phyloP scores from a whole-genome alignment of 176 grass and related monocot genomes.

The Raddia guianensis region DNA sequence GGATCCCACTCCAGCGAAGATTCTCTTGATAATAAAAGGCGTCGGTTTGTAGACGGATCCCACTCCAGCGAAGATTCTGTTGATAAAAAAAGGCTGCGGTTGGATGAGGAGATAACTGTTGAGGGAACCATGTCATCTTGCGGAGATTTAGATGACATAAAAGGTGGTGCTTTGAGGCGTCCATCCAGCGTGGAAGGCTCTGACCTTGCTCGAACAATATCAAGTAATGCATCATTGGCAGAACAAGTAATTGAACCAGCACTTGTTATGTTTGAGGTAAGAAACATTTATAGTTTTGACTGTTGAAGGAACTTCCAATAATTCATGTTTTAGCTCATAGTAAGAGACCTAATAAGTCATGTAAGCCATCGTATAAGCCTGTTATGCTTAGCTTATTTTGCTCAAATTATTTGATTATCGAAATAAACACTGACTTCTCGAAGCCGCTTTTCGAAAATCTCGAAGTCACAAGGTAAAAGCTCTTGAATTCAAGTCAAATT shows the following conservation, averaged over 20 bases:
- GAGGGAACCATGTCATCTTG: slow-evolving; percentile 71
- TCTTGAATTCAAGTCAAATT: no score
- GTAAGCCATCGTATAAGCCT: neutral
- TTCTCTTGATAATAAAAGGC: slow-evolving; percentile 81
- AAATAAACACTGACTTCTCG: no score
- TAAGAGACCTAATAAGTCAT: neutral
- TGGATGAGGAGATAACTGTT: slow-evolving; percentile 66
- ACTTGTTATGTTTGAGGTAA: slow-evolving; percentile 99
- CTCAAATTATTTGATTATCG: no score
- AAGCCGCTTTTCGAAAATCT: no score
- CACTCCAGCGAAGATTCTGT: slow-evolving; percentile 55
- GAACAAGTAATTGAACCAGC: slow-evolving; percentile 96
- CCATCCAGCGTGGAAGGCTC: slow-evolving; percentile 50
- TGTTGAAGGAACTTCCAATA: slow-evolving; percentile 14
- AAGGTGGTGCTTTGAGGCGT: slow-evolving; percentile 57
- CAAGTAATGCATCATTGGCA: slow-evolving; percentile 89
- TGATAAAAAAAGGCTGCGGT: slow-evolving; percentile 78
- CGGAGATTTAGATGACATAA: slow-evolving; percentile 60
- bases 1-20: slow-evolving; percentile 59
- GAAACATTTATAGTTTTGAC: slow-evolving; percentile 32
- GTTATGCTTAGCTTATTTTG: no score
- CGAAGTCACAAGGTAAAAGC: no score
- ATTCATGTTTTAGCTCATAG: neutral
- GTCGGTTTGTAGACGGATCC: slow-evolving; percentile 57
- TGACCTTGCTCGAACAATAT: slow-evolving; percentile 59